Conservation (phyloP, 345 rosid species). For the Mercurialis annua region DNA sequence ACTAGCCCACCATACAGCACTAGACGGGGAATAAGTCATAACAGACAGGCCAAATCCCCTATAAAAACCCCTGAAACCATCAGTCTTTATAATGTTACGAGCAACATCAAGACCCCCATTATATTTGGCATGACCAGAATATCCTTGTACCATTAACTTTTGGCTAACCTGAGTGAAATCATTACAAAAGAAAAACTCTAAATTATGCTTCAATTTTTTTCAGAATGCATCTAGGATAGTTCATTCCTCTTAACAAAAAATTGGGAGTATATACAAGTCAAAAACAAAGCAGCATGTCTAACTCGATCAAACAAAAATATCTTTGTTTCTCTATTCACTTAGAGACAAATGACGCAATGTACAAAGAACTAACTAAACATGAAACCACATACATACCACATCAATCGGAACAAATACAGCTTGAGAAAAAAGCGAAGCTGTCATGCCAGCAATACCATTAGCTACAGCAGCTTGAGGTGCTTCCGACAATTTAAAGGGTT, state of each 20-base stretch:
- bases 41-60: constrained; percentile 95
- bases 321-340: not conserved
- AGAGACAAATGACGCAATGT: not conserved
- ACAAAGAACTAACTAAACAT: not conserved
- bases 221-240: not conserved
- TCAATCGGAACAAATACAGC: constrained; percentile 93
- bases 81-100: constrained; percentile 65
- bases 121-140: constrained; percentile 81
- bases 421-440: constrained; percentile 77
- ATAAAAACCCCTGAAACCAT: constrained; percentile 84
- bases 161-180: constrained; percentile 71
- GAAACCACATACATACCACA: constrained; percentile 60
- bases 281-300: not conserved
- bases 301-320: not conserved
- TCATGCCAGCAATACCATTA: constrained; percentile 93
- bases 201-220: constrained; percentile 1
- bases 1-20: constrained; percentile 99
- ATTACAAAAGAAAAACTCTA: constrained; percentile 14
- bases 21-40: constrained; percentile 92
- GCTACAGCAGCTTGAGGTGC: constrained; percentile 89
- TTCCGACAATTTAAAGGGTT: constrained; percentile 43
- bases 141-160: constrained; percentile 98
- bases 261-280: not conserved
- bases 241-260: not conserved
- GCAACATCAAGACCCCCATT: constrained; percentile 93